Evolutionary conservation across 1,284 basidiomycete genomes (phyloP).

Genomic region (Leccinum fuscescens): DNA sequence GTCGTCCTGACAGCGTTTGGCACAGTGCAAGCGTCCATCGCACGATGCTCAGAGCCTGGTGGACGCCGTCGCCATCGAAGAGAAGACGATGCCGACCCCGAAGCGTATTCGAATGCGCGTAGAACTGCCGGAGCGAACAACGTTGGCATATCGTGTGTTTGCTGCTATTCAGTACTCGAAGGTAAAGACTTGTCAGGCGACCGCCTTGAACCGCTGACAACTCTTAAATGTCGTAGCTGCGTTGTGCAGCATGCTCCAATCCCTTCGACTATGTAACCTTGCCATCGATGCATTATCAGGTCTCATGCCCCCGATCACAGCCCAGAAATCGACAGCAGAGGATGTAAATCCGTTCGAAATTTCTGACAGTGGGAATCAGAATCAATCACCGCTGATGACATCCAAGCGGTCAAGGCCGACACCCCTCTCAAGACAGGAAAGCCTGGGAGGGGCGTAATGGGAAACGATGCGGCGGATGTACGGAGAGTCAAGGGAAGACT

Average conservation of each 20-base stretch:
- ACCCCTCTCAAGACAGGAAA: slow-evolving; percentile 55
- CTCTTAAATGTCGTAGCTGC: slow-evolving; percentile 51
- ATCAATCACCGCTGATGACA: slow-evolving; percentile 31
- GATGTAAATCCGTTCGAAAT: slow-evolving; percentile 63
- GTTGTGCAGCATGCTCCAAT: slow-evolving; percentile 37
- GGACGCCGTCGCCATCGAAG: slow-evolving; percentile 41
- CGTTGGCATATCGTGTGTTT: slow-evolving; percentile 67
- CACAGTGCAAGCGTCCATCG: slow-evolving; percentile 55
- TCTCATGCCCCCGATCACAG: slow-evolving; percentile 39
- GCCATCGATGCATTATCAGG: slow-evolving; percentile 71
- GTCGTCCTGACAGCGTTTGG: neutral
- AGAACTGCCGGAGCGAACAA: slow-evolving; percentile 62
- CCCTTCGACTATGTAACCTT: slow-evolving; percentile 74
- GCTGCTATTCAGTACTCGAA: slow-evolving; percentile 66
- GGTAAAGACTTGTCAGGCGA: slow-evolving; percentile 38
- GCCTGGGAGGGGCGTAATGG: slow-evolving; percentile 46
- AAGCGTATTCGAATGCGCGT: slow-evolving; percentile 61
- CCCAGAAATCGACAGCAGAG: slow-evolving; percentile 30
- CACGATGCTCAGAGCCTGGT: slow-evolving; percentile 47
- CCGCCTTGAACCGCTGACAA: neutral
- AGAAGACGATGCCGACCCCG: slow-evolving; percentile 48
- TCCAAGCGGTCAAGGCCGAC: slow-evolving; percentile 9
- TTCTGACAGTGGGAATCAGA: slow-evolving; percentile 33
- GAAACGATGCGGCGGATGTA: slow-evolving; percentile 62
- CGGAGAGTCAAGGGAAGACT: slow-evolving; percentile 59